These are phyloP conservation scores for Parietaria judaica DNA, from an alignment of 306 rosid species.

Conservation along the genomic window DNA sequence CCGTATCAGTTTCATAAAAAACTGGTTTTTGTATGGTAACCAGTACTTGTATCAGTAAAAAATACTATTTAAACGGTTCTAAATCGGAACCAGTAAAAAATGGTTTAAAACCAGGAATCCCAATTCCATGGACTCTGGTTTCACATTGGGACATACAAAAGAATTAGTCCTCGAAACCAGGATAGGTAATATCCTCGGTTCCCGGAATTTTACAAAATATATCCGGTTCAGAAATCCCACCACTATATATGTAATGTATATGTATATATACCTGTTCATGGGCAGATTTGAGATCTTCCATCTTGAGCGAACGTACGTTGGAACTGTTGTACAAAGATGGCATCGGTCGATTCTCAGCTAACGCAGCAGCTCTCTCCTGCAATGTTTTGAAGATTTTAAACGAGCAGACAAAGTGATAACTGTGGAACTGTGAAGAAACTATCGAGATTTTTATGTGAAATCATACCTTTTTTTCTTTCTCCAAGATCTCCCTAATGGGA, in stretches of 20 bases:
- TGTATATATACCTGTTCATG: constrained; percentile 61
- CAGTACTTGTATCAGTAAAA: too few relatives aligned
- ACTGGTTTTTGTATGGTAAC: too few relatives aligned
- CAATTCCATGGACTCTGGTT: too few relatives aligned
- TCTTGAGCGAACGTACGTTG: constrained; percentile 67
- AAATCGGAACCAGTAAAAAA: too few relatives aligned
- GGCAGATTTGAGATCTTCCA: constrained; percentile 79
- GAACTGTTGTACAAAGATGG: constrained; percentile 55
- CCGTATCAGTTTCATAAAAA: too few relatives aligned
- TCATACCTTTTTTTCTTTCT: constrained; percentile 81
- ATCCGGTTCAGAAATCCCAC: too few relatives aligned
- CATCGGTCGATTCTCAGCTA: constrained; percentile 54
- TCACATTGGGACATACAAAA: too few relatives aligned
- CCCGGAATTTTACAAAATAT: too few relatives aligned
- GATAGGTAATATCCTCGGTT: too few relatives aligned
- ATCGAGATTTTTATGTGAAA: background rate
- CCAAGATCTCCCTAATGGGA: constrained; percentile 85
- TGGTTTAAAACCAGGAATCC: too few relatives aligned
- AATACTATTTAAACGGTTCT: background rate
- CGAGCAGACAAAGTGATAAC: background rate
- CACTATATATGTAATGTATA: too few relatives aligned
- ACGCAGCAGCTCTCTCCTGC: constrained; percentile 63
- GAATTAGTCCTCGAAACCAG: too few relatives aligned
- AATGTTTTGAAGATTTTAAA: constrained; percentile 2
- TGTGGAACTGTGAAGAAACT: background rate